These are phyloP conservation scores for Neopestalotiopsis sp. DNA, from an alignment of 2,329 filamentous ascomycete genomes.

Conservation along the genomic window DNA sequence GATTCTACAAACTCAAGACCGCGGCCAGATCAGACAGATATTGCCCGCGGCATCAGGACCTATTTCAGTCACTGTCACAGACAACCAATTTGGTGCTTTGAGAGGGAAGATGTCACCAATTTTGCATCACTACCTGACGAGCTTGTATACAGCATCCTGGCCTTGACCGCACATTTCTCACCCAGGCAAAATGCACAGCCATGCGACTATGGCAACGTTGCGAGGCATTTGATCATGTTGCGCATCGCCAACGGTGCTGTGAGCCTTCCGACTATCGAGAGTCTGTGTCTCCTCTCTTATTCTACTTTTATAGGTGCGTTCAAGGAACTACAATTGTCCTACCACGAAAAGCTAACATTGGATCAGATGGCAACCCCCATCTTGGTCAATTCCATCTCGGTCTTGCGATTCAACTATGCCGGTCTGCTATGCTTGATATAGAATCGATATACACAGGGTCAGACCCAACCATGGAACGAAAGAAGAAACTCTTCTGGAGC, in stretches of 20 bases:
- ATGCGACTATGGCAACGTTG: conserved; percentile 32
- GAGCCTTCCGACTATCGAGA: conserved; percentile 53
- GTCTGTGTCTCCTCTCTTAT: conserved; percentile 54
- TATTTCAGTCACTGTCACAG: conserved; percentile 50
- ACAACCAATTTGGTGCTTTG: conserved; percentile 51
- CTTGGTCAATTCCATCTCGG: conserved; percentile 56
- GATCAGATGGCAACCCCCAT: conserved; percentile 50
- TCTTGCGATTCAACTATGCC: conserved; percentile 54
- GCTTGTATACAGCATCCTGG: conserved; percentile 46
- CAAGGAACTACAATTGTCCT: not conserved
- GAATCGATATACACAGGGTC: conserved; percentile 42
- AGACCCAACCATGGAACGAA: conserved; percentile 45
- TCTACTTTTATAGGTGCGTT: conserved; percentile 52
- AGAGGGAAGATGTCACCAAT: conserved; percentile 45
- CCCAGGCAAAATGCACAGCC: conserved; percentile 20
- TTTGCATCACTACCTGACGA: conserved; percentile 42
- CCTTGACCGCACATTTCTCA: conserved; percentile 44
- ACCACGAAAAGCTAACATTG: conserved; percentile 17
- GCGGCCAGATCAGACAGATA: conserved; percentile 37
- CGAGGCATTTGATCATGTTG: conserved; percentile 49
- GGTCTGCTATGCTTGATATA: conserved; percentile 53
- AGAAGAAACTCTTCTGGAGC: conserved; percentile 57
- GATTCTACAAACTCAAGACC: conserved; percentile 33
- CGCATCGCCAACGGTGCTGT: conserved; percentile 56
- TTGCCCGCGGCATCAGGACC: conserved; percentile 40